phyloP scores from a whole-genome alignment of 768 basidiomycete genomes.

The Podaxis sp. region DNA sequence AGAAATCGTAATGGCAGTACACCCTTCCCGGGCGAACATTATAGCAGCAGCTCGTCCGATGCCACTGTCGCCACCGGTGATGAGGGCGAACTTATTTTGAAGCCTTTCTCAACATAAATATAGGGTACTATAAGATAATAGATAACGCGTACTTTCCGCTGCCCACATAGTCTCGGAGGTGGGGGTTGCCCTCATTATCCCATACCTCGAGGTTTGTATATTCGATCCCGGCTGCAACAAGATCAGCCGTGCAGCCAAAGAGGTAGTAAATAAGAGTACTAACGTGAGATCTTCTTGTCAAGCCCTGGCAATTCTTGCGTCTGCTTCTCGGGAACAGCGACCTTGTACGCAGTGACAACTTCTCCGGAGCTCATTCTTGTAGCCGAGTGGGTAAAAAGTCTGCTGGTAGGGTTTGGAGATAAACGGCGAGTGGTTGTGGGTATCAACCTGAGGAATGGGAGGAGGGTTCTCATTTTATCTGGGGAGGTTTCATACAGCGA shows the following conservation, averaged over 20 bases:
- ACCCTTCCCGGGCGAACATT: constrained; percentile 53
- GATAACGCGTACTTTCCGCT: constrained; percentile 37
- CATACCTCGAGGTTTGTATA: constrained; percentile 44
- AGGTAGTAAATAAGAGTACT: constrained; percentile 23
- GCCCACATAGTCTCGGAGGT: constrained; percentile 50
- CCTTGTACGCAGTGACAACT: constrained; percentile 34
- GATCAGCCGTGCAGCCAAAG: background rate
- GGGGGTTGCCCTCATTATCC: constrained; percentile 53
- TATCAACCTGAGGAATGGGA: background rate
- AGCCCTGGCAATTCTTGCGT: constrained; percentile 48
- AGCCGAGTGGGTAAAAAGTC: background rate
- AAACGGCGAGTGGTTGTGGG: background rate
- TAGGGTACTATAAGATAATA: background rate
- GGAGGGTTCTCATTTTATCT: constrained; percentile 4
- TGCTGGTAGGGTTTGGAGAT: background rate
- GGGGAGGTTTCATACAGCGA: background rate
- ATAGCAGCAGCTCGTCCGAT: constrained; percentile 53
- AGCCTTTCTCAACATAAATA: constrained; percentile 20
- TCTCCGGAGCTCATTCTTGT: constrained; percentile 28
- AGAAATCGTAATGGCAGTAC: constrained; percentile 48
- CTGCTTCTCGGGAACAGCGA: constrained; percentile 39
- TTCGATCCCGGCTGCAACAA: constrained; percentile 30
- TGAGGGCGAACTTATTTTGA: constrained; percentile 33
- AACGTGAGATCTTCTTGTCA: constrained; percentile 48
- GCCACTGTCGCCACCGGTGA: constrained; percentile 44